These are phyloP conservation scores for Skeletonema menzelii DNA, from an alignment of 108 stramenopile genomes.

Conservation along the genomic window DNA sequence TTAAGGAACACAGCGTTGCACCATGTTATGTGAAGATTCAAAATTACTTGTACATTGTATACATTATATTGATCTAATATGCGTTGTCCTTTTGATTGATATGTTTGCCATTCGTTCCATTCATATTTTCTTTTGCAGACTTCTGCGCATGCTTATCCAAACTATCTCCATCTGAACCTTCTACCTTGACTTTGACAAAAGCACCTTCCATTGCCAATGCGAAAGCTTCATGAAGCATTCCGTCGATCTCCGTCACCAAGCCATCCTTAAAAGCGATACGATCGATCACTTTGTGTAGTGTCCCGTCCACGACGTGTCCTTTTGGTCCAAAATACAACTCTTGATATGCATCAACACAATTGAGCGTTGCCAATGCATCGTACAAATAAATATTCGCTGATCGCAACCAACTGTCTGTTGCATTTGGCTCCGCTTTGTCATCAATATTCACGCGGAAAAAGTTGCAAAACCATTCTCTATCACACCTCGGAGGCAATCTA, in stretches of 20 bases:
- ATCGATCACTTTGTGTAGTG: neutral
- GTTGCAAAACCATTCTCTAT: slow-evolving; percentile 7
- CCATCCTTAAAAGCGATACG: neutral
- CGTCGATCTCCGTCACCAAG: neutral
- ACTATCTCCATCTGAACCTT: neutral
- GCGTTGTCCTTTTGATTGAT: no score
- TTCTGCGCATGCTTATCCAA: neutral
- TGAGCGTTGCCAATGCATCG: slow-evolving; percentile 3
- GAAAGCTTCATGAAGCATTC: neutral
- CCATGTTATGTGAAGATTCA: neutral
- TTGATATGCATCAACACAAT: slow-evolving; percentile 12
- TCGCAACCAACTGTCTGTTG: neutral
- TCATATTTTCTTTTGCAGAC: neutral
- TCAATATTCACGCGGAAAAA: neutral
- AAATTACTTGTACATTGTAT: no score
- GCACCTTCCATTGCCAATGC: neutral
- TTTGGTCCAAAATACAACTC: slow-evolving; percentile 6
- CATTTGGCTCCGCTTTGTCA: neutral
- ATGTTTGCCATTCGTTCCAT: neutral
- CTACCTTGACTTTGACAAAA: neutral
- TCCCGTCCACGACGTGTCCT: neutral
- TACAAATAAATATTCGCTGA: slow-evolving; percentile 1
- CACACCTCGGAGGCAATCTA: slow-evolving; percentile 4
- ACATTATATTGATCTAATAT: no score
- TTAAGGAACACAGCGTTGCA: neutral